These are phyloP conservation scores for Grifola frondosa DNA, from an alignment of 1,284 basidiomycete genomes.

Conservation along the genomic window DNA sequence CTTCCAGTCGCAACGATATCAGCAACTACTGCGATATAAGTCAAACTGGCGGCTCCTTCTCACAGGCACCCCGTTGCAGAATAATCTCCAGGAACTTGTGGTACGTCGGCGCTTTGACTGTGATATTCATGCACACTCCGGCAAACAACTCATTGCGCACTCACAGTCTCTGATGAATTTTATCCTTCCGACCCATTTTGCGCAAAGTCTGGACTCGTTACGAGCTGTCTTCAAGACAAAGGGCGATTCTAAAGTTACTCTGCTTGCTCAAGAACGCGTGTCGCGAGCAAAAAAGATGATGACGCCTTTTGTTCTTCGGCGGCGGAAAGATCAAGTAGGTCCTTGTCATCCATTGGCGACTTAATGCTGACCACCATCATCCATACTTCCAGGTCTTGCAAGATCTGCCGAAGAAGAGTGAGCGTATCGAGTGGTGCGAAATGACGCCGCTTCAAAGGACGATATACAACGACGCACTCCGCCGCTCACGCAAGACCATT, in stretches of 20 bases:
- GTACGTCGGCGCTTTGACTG: conserved; percentile 59
- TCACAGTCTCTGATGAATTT: conserved; percentile 94
- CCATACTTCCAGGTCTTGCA: conserved; percentile 72
- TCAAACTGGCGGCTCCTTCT: conserved; percentile 90
- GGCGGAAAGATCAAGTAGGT: conserved; percentile 86
- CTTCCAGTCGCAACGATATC: conserved; percentile 93
- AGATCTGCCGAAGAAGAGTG: conserved; percentile 90
- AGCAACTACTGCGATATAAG: conserved; percentile 81
- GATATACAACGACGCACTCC: conserved; percentile 85
- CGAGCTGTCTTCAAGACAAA: conserved; percentile 97
- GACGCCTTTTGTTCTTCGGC: conserved; percentile 95
- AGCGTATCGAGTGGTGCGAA: conserved; percentile 91
- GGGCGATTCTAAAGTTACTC: conserved; percentile 80
- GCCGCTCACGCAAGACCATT: conserved; percentile 82
- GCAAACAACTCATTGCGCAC: conserved; percentile 6
- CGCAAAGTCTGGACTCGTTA: conserved; percentile 71
- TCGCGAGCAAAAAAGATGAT: conserved; percentile 98
- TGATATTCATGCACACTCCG: not conserved
- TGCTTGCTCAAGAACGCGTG: conserved; percentile 89
- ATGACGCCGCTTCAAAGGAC: conserved; percentile 84
- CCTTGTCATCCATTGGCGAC: not conserved
- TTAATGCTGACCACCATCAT: conserved; percentile 1
- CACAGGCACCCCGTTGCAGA: conserved; percentile 94
- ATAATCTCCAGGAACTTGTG: conserved; percentile 92
- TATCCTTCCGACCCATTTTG: conserved; percentile 91